These are phyloP conservation scores for Leccinum boreale DNA, from an alignment of 768 basidiomycete genomes.

Conservation along the genomic window DNA sequence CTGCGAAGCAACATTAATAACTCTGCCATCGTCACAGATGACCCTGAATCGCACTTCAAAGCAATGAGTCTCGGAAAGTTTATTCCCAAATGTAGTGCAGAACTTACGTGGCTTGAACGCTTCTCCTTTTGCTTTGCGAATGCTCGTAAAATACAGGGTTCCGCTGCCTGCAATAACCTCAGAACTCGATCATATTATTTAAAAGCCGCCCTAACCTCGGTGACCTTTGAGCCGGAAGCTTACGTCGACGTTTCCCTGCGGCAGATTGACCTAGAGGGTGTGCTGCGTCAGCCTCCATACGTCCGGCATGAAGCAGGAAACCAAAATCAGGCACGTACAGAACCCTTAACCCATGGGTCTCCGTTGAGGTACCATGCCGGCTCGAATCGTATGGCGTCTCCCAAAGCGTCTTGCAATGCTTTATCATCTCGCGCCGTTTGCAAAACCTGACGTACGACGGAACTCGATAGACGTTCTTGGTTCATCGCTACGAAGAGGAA, in stretches of 20 bases:
- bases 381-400: slow-evolving; percentile 48
- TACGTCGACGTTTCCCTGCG: slow-evolving; percentile 75
- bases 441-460: slow-evolving; percentile 66
- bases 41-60: slow-evolving; percentile 61
- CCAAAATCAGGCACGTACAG: slow-evolving; percentile 42
- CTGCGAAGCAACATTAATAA: slow-evolving; percentile 34
- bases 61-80: not conserved
- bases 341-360: slow-evolving; percentile 66
- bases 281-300: not conserved
- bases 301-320: not conserved
- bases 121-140: slow-evolving; percentile 69
- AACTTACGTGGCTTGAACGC: slow-evolving; percentile 60
- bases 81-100: not conserved
- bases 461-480: slow-evolving; percentile 74
- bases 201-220: slow-evolving; percentile 42
- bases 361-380: slow-evolving; percentile 61
- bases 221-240: slow-evolving; percentile 75
- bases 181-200: not conserved
- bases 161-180: slow-evolving; percentile 49
- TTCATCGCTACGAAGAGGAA: slow-evolving; percentile 73
- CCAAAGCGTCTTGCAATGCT: slow-evolving; percentile 51
- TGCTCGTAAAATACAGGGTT: slow-evolving; percentile 81
- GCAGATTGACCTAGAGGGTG: slow-evolving; percentile 55
- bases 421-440: slow-evolving; percentile 53
- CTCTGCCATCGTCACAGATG: slow-evolving; percentile 57